phyloP scores from a whole-genome alignment of 2,329 filamentous ascomycete genomes.

The Nigrograna mackinnonii region DNA sequence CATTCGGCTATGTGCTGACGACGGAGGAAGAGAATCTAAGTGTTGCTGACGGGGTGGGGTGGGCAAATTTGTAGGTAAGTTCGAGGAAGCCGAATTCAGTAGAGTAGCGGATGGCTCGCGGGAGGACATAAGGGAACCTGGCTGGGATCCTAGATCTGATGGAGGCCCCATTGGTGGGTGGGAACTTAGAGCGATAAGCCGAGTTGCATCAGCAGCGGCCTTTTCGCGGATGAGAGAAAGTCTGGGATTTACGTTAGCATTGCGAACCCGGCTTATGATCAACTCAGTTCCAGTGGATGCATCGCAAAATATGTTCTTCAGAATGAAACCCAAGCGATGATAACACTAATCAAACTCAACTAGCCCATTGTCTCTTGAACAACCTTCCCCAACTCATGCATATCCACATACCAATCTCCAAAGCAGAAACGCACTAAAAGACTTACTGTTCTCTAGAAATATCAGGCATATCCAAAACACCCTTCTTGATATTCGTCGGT shows the following conservation, averaged over 20 bases:
- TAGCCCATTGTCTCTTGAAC: not conserved
- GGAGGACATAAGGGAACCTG: slow-evolving; percentile 11
- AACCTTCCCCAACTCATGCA: not conserved
- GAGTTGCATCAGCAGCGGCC: slow-evolving; percentile 30
- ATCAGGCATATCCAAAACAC: slow-evolving; percentile 30
- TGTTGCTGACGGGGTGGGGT: slow-evolving; percentile 21
- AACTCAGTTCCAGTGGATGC: too few species aligned
- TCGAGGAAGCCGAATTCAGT: slow-evolving; percentile 24
- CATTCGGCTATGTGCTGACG: slow-evolving; percentile 18
- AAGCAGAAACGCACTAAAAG: not conserved
- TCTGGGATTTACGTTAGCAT: slow-evolving; percentile 10
- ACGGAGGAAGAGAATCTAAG: slow-evolving; percentile 17
- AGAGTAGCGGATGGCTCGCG: slow-evolving; percentile 21
- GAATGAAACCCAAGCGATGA: not conserved
- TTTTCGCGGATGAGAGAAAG: slow-evolving; percentile 32
- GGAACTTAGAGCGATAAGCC: slow-evolving; percentile 23
- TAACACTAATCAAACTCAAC: too few species aligned
- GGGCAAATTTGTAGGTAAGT: slow-evolving; percentile 23
- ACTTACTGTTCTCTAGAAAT: slow-evolving; percentile 33
- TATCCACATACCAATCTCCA: not conserved
- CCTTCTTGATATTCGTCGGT: slow-evolving; percentile 32
- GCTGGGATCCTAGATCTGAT: slow-evolving; percentile 13
- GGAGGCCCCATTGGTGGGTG: slow-evolving; percentile 13
- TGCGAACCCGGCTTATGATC: not conserved
- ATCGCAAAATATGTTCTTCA: not conserved